These are phyloP conservation scores for Tricholoma bakamatsutake DNA, from an alignment of 768 basidiomycete genomes.

Conservation along the genomic window DNA sequence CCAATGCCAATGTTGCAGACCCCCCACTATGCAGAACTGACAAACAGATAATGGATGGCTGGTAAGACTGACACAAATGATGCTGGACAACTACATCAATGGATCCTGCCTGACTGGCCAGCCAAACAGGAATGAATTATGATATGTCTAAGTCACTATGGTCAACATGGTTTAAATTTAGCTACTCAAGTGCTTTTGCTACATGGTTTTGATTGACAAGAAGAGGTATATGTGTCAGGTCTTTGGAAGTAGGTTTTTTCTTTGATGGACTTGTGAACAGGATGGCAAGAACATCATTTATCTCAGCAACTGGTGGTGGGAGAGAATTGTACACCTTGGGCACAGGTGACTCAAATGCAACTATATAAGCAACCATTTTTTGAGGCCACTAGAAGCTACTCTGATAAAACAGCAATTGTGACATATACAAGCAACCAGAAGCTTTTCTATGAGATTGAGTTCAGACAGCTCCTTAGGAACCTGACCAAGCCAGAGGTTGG, in stretches of 20 bases:
- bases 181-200: conserved; percentile 23
- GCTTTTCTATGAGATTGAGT: conserved; percentile 21
- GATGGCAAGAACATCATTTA: conserved; percentile 18
- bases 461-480: conserved; percentile 19
- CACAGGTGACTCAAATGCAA: conserved; percentile 21
- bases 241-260: conserved; percentile 9
- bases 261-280: conserved; percentile 22
- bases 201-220: conserved; percentile 22
- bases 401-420: conserved; percentile 25
- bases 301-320: conserved; percentile 15
- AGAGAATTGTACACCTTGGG: conserved; percentile 18
- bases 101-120: not conserved
- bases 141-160: conserved; percentile 26
- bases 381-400: conserved; percentile 15
- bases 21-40: not conserved
- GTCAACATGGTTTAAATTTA: conserved; percentile 27
- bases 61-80: not conserved
- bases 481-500: conserved; percentile 29
- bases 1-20: not conserved
- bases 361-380: conserved; percentile 23
- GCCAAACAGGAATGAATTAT: not conserved
- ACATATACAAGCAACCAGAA: conserved; percentile 17
- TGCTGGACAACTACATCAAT: not conserved
- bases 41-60: not conserved
- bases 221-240: conserved; percentile 22